Conservation (phyloP, 2,329 filamentous ascomycete genomes). For the Fusarium phyllophilum region DNA sequence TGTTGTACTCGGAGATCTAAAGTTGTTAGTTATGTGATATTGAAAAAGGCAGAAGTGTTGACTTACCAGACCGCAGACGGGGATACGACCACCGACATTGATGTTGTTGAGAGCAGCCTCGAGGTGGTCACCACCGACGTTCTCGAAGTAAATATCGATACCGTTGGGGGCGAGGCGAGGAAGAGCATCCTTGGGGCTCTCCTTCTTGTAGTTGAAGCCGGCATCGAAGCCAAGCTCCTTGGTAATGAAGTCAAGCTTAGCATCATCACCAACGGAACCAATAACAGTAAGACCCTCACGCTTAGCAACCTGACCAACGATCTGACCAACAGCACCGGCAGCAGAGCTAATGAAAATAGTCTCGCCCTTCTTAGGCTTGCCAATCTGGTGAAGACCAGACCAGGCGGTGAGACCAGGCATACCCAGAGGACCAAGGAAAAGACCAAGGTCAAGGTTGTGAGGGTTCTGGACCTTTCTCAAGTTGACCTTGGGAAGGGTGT, state of each 20-base stretch:
- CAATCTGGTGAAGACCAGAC: constrained; percentile 73
- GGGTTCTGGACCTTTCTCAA: constrained; percentile 72
- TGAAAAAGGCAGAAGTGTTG: fast-evolving
- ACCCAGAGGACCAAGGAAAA: constrained; percentile 77
- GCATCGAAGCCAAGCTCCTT: constrained; percentile 63
- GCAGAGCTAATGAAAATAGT: constrained; percentile 86
- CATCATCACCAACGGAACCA: constrained; percentile 81
- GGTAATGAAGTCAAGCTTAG: constrained; percentile 76
- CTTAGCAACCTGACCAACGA: constrained; percentile 87
- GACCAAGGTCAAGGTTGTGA: constrained; percentile 69
- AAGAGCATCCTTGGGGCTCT: constrained; percentile 75
- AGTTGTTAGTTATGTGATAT: background rate
- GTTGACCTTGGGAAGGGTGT: constrained; percentile 52
- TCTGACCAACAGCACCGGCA: constrained; percentile 82
- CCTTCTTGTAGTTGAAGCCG: constrained; percentile 91
- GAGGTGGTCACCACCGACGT: constrained; percentile 63
- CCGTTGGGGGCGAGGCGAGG: constrained; percentile 77
- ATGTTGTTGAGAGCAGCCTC: constrained; percentile 57
- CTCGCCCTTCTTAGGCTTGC: constrained; percentile 71
- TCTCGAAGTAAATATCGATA: constrained; percentile 74
- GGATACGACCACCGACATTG: constrained; percentile 73
- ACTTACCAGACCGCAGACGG: constrained; percentile 70
- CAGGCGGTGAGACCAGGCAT: constrained; percentile 74
- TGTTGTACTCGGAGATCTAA: constrained; percentile 73
- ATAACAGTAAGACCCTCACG: constrained; percentile 82